phyloP scores from a whole-genome alignment of 208 protist genomes.

The Acanthamoeba culbertsoni region DNA sequence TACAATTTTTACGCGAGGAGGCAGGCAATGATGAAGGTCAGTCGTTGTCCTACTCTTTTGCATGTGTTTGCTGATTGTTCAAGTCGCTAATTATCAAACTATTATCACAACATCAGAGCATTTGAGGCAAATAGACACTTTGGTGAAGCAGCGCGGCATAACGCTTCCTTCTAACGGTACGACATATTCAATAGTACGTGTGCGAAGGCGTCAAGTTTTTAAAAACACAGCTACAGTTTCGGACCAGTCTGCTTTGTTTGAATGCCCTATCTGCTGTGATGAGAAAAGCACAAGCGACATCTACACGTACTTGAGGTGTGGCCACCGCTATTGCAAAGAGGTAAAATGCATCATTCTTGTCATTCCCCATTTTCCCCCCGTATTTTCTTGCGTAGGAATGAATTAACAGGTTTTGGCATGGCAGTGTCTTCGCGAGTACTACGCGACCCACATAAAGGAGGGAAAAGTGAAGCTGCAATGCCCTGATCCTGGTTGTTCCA shows the following conservation, averaged over 20 bases:
- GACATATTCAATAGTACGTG: too few relatives aligned
- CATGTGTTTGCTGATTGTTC: neutral
- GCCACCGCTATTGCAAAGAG: conserved; percentile 13
- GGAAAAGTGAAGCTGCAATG: conserved; percentile 35
- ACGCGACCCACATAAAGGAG: conserved; percentile 30
- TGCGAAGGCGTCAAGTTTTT: neutral
- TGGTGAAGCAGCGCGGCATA: too few relatives aligned
- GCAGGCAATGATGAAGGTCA: neutral
- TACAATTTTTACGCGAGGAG: conserved; percentile 6
- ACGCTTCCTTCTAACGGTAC: too few relatives aligned
- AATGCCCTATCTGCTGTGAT: conserved; percentile 41
- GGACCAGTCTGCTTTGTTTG: too few relatives aligned
- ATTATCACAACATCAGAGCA: too few relatives aligned
- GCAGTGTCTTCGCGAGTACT: neutral
- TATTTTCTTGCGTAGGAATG: too few relatives aligned
- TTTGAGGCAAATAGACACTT: too few relatives aligned
- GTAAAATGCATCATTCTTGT: neutral
- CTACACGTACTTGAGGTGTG: conserved; percentile 34
- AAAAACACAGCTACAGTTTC: neutral
- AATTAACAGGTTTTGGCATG: too few relatives aligned
- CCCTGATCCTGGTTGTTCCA: neutral
- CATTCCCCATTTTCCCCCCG: neutral
- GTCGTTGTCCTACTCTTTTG: neutral
- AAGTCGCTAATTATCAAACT: too few relatives aligned
- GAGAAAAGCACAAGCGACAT: neutral